Percentiles rank a stretch among this genome's conserved stretches.
These are phyloP conservation scores for Quercus phellos DNA, from an alignment of 331 rosid genomes.

Conservation along the genomic window DNA sequence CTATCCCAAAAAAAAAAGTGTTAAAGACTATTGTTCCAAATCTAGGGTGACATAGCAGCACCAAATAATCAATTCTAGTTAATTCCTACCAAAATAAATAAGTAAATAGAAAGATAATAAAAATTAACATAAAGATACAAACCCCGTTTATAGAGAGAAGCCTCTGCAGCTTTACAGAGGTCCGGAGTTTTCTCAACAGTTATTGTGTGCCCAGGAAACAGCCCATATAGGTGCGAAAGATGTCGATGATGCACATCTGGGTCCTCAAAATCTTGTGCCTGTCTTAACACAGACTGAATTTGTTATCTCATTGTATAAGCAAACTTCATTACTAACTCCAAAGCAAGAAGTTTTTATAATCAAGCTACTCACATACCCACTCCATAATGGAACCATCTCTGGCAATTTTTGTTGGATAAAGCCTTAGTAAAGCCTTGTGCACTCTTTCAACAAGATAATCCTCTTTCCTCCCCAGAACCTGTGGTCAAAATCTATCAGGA, in stretches of 20 bases:
- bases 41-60: background rate
- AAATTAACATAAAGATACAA: background rate
- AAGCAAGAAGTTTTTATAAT: background rate
- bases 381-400: conserved; percentile 76
- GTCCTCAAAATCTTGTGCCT: conserved; percentile 64
- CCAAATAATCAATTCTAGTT: background rate
- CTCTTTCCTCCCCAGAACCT: conserved; percentile 52
- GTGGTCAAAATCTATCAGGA: background rate
- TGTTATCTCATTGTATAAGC: background rate
- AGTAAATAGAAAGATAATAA: background rate
- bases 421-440: conserved; percentile 38
- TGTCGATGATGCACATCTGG: conserved; percentile 70
- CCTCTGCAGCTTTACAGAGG: conserved; percentile 52
- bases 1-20: background rate
- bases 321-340: background rate
- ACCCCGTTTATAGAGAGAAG: conserved; percentile 69
- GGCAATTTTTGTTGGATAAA: conserved; percentile 49
- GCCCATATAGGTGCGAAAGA: conserved; percentile 67
- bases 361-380: conserved; percentile 48
- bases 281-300: conserved; percentile 7
- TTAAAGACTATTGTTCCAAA: background rate
- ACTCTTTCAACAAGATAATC: conserved; percentile 41
- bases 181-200: conserved; percentile 42
- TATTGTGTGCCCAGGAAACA: conserved; percentile 72
- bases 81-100: background rate